Evolutionary conservation across 148 eudicot genomes (phyloP), one percentile per base, ranked within the genome.

Genomic region (Vaccinium corymbosum): DNA sequence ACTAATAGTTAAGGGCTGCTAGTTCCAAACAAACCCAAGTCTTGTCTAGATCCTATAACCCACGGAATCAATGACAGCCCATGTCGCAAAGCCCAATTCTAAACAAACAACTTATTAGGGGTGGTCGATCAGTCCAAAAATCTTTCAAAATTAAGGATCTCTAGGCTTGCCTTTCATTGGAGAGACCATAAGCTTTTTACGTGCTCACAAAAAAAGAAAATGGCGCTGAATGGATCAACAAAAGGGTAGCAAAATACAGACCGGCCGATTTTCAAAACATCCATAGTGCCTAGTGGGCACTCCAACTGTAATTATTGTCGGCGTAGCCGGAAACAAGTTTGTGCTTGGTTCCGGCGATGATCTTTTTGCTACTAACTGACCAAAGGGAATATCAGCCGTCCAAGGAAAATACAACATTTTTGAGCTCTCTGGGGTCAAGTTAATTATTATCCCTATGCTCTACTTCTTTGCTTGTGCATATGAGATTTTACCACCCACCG

Each of bases 371-470:
- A 80, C 80, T 15, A 56, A 75, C 49, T 80, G 59, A 75, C 85
- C 85, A 17, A 42, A n/a, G 57, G 22, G 80, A 17, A 1, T 76
- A n/a, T 19, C 73, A 0, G 27, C 72, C 13, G 14, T 83, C 6
- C 56, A 20, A 56, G 85, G 85, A 38, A 59, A 76, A 57, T 1
- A 56, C 38, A 83, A 76, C 20, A 14, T 83, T 14, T 55, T 83
- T 59, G 74, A 75, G 56, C 85, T 83, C 72, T 56, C 85, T 3
- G 85, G 85, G 85, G 19, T 59, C 80, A 56, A 83, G 85, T 71
- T 83, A 5, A 35, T 70, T 57, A 1, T 35, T 49, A 46, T 9
- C 53, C 27, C 27, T 4, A 3, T 74, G 32, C 32, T 29, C 32
- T 29, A 53, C 22, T 0, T 25, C 1, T 2, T 49, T 25, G 83